Base-by-base conservation (phyloP, 768 basidiomycete species). In the Suillus discolor region DNA sequence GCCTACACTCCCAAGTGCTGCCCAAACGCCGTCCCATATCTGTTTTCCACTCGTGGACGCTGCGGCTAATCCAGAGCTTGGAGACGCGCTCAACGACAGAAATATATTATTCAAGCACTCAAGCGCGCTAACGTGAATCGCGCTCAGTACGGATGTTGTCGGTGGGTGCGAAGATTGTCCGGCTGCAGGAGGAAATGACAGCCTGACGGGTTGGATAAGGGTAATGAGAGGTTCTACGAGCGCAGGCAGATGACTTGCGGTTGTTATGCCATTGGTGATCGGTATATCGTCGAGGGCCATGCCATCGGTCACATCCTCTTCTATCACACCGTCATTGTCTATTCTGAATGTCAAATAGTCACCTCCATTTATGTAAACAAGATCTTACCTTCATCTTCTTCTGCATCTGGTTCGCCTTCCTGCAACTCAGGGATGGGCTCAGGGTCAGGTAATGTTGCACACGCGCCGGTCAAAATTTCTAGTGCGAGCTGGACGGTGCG, bases 51-150 rank as follows among this genome's bases (percentile, higher is more conserved):
- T 80, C 25, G 82, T 79, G 18, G 78, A 76, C 59, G 90, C 86
- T 4, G 79, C 77, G 15, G 80, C 69, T 13, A 84, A 73, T 5
- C 70, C 76, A 34, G 80, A 69, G 61, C 81, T 82, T 2, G 83
- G 78, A 5, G 81, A 76, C 0, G 84, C 80, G 3, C 88, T 83
- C 15, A 92, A 81, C 4, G 94, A 89, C 42, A 96, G 81, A 71
- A 97, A 90, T 45, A 96, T 82, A 72, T 98, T 97, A 72, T 93
- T 95, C 57, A 98, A 82, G 72, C 95, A 95, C 74, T 97, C 94
- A 34, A 96, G 82, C 12, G 94, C 92, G 68, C 89, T 84, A 64
- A 94, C 82, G 73, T 97, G 96, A 61, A 97, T 87, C 8, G 91
- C 87, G 67, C 91, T 86, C 54, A 98, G 85, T 12, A 83, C 91